Evolutionary conservation across 2,329 filamentous ascomycete species (phyloP), one percentile per base, ranked within the genome.

Genomic region (Stagonosporopsis vannaccii): DNA sequence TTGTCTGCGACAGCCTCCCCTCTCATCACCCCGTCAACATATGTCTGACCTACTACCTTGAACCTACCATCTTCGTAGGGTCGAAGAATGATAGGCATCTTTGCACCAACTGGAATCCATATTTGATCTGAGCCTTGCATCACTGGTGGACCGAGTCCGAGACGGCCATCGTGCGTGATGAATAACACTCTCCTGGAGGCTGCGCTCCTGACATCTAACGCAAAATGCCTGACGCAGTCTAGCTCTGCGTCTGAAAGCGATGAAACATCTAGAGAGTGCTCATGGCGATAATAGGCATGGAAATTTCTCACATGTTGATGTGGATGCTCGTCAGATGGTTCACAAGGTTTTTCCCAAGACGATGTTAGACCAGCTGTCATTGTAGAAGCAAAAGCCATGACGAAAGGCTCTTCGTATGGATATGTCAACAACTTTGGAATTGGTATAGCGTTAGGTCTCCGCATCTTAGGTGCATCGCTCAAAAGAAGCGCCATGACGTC

Each of bases 61-160:
- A 55, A 56, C 12, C 9, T 42, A 1, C 46, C 51, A 1, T 48
- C 43, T 11, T 25, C 17, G 7, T 39, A 9, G 1, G 37, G 45
- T n/a, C 62, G 43, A 4, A 65, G 26, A 1, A 62, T 22, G 23
- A 53, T 46, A 4, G 62, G 62, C 30, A 60, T 55, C 12, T 42
- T 58, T 1, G 54, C n/a, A 3, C 59, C 60, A 30, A 56, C 32
- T 1, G 47, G 52, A 6, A 65, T 19, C 57, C 62, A 65, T 0
- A 54, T 12, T n/a, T 65, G 35, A 39, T 62, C 57, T 12, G 33
- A 41, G 0, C 26, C 23, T 6, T 32, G 20, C 15, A 37, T 43
- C 32, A 54, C 43, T 1, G 37, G 4, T 2, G 58, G 62, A 2
- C 55, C 62, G 0, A 63, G 28, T 0, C 60, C 62, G 19, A 63